A percentile compares a stretch with the other conserved stretches of the same genome.
Conservation (phyloP, 78 protist genomes). For the Dictyostelium intermedium region DNA sequence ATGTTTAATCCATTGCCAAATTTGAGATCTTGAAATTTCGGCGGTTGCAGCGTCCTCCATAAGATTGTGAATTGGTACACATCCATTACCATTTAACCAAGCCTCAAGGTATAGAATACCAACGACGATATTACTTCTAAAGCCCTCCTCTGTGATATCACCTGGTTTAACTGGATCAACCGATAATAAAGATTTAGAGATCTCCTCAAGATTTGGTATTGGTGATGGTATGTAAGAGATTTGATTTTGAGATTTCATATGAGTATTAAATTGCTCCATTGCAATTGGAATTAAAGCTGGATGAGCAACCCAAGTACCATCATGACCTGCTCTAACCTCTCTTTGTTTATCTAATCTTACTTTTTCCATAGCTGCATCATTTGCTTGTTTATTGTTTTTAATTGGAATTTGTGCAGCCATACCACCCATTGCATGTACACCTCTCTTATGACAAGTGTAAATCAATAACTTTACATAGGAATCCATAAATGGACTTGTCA, state of each 20-base stretch:
- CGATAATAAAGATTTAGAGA: conserved; percentile 22
- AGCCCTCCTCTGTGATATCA: conserved; percentile 73
- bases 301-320: conserved; percentile 90
- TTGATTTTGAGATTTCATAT: conserved; percentile 84
- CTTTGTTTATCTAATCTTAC: conserved; percentile 82
- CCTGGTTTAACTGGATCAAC: conserved; percentile 35
- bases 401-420: conserved; percentile 92
- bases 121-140: conserved; percentile 72
- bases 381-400: conserved; percentile 65
- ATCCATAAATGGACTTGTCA: conserved; percentile 86
- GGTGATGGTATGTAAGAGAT: conserved; percentile 43
- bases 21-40: conserved; percentile 87
- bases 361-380: conserved; percentile 85
- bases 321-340: conserved; percentile 86
- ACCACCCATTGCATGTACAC: conserved; percentile 89
- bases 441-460: conserved; percentile 87
- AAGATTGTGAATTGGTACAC: conserved; percentile 78
- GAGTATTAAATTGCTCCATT: conserved; percentile 76
- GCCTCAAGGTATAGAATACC: conserved; percentile 78
- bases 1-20: conserved; percentile 87
- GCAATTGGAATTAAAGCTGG: conserved; percentile 86
- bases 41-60: conserved; percentile 91
- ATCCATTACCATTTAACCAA: conserved; percentile 86
- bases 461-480: conserved; percentile 80
- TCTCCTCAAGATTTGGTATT: conserved; percentile 3